phyloP scores from a whole-genome alignment of 2,329 filamentous ascomycete species.

The Epichloe glyceriae region DNA sequence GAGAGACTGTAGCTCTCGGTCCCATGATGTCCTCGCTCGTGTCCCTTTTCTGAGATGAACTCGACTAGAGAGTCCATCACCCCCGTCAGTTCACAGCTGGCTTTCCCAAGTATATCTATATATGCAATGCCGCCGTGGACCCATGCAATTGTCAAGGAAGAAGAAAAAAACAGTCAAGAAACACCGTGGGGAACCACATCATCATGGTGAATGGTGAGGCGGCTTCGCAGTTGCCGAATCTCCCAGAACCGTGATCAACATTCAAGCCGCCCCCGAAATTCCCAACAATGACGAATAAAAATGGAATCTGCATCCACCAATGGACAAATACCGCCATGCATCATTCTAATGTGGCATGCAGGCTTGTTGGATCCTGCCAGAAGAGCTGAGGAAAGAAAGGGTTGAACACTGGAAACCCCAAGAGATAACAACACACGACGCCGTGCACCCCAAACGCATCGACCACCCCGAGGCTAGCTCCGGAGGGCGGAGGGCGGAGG shows the following conservation, averaged over 20 bases:
- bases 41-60: background rate
- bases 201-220: no score
- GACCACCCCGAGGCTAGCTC: background rate
- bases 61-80: no score
- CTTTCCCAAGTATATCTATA: background rate
- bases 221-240: no score
- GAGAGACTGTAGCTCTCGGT: background rate
- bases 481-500: background rate
- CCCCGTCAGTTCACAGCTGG: constrained; percentile 1
- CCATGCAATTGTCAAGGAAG: constrained; percentile 1
- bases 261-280: background rate
- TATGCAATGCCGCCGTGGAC: constrained; percentile 2
- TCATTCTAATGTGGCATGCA: constrained; percentile 4
- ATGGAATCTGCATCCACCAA: background rate
- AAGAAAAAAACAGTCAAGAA: background rate
- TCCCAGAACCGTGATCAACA: no score
- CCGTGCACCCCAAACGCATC: background rate
- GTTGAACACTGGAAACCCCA: background rate
- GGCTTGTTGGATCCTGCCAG: background rate
- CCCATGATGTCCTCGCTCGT: background rate
- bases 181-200: no score
- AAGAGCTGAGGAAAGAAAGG: background rate
- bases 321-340: background rate
- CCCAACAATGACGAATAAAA: background rate
- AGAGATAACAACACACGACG: background rate